A percentile compares a stretch with the other conserved stretches of the same genome.
These are phyloP conservation scores for Epichloe festucae DNA, from an alignment of 2,329 filamentous ascomycete genomes.

Conservation along the genomic window DNA sequence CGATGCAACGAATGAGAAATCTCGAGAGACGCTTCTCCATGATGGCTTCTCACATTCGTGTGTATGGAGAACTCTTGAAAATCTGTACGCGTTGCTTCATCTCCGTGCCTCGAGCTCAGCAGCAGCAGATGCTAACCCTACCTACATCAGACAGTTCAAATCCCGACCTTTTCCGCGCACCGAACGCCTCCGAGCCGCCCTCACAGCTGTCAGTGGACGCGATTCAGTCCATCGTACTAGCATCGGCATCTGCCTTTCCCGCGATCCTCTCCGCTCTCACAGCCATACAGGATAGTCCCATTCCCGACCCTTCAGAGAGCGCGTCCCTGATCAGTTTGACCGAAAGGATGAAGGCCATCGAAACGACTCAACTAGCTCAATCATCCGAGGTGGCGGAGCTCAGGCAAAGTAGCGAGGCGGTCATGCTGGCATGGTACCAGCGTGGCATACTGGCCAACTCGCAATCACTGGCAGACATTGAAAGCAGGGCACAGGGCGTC, in stretches of 20 bases:
- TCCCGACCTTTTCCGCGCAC: constrained; percentile 41
- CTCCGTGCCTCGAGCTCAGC: background rate
- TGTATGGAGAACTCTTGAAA: constrained; percentile 46
- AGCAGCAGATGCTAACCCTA: background rate
- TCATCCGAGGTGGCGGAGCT: constrained; percentile 49
- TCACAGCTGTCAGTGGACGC: constrained; percentile 38
- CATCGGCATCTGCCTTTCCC: constrained; percentile 42
- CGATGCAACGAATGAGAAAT: constrained; percentile 31
- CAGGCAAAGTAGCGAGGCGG: constrained; percentile 47
- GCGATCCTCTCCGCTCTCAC: constrained; percentile 44
- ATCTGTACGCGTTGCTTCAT: constrained; percentile 34
- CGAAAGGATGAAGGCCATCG: constrained; percentile 49
- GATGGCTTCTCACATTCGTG: constrained; percentile 37
- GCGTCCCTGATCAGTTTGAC: constrained; percentile 43
- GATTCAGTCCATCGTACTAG: constrained; percentile 41
- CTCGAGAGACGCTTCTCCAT: constrained; percentile 40
- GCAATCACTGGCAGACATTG: constrained; percentile 56
- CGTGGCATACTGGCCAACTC: constrained; percentile 54
- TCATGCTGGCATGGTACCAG: constrained; percentile 62
- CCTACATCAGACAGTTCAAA: constrained; percentile 33
- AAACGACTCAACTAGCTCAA: constrained; percentile 49
- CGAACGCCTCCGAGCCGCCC: constrained; percentile 32
- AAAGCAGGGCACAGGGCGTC: constrained; percentile 50
- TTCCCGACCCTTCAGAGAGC: constrained; percentile 42
- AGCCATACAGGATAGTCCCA: constrained; percentile 40